Evolutionary conservation across 1,284 basidiomycete genomes (phyloP).

Genomic region (Trichosporon ovoides): DNA sequence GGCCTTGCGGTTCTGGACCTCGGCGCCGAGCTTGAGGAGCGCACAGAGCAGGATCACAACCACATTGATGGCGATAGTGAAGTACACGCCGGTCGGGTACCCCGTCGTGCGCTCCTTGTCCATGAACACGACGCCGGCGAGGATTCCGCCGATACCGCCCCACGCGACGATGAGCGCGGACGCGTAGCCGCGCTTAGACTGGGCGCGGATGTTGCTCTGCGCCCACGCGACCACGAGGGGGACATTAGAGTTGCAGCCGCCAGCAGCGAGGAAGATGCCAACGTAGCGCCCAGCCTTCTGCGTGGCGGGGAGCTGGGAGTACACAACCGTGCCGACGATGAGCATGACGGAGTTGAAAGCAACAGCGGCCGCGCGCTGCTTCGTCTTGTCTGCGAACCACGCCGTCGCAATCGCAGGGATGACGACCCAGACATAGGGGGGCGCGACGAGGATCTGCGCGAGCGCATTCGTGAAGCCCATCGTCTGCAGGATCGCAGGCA

Average conservation of each 20-base stretch:
- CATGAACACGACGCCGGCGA: slow-evolving; percentile 17
- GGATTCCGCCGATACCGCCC: slow-evolving; percentile 23
- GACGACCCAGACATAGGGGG: slow-evolving; percentile 46
- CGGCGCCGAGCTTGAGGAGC: slow-evolving; percentile 9
- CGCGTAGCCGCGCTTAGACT: slow-evolving; percentile 44
- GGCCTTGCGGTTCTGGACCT: slow-evolving; percentile 13
- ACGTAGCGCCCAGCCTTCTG: slow-evolving; percentile 43
- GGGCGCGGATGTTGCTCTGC: slow-evolving; percentile 49
- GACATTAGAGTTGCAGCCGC: slow-evolving; percentile 37
- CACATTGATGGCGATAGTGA: slow-evolving; percentile 15
- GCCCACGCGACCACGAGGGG: slow-evolving; percentile 42
- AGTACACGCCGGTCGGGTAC: slow-evolving; percentile 19
- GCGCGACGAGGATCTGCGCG: slow-evolving; percentile 44
- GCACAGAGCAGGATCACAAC: neutral
- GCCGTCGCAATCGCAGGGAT: slow-evolving; percentile 44
- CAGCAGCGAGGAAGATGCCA: slow-evolving; percentile 46
- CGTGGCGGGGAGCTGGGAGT: slow-evolving; percentile 10
- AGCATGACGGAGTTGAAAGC: slow-evolving; percentile 9
- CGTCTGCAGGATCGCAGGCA: slow-evolving; percentile 47
- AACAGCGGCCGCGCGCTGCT: slow-evolving; percentile 7
- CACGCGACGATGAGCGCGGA: slow-evolving; percentile 17
- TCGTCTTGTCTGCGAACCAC: slow-evolving; percentile 42
- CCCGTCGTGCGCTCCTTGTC: slow-evolving; percentile 16
- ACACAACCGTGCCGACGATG: slow-evolving; percentile 17
- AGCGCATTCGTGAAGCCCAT: slow-evolving; percentile 42